A percentile compares a stretch with the other conserved stretches of the same genome.
Evolutionary conservation across 352 stramenopile species (phyloP).

Genomic region (Hyaloperonospora arabidopsidis): DNA sequence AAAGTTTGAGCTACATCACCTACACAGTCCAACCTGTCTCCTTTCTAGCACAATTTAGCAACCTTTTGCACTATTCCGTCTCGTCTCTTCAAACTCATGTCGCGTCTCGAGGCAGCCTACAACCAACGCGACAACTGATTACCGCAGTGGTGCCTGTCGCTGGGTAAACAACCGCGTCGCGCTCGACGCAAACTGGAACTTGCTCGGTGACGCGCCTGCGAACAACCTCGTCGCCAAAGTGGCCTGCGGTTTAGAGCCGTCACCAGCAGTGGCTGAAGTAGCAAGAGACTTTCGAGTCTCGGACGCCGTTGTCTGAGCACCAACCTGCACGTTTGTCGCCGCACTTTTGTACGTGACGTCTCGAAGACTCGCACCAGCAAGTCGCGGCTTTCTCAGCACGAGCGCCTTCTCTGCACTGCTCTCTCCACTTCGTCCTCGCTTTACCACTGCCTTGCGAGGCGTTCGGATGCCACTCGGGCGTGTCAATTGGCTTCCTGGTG

Average conservation of each 20-base stretch:
- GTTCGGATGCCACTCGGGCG: conserved; percentile 40
- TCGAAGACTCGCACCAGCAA: conserved; percentile 23
- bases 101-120: conserved; percentile 1
- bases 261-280: conserved; percentile 1
- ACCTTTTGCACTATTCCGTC: conserved; percentile 12
- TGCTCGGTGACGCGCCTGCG: conserved; percentile 39
- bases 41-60: conserved; percentile 10
- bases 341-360: conserved; percentile 15
- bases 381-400: conserved; percentile 42
- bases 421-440: conserved; percentile 41
- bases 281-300: conserved; percentile 13
- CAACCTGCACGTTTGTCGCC: conserved; percentile 12
- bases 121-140: conserved; percentile 15
- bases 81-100: conserved; percentile 9
- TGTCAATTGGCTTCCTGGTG: conserved; percentile 34
- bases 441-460: conserved; percentile 50
- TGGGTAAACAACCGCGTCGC: conserved; percentile 39
- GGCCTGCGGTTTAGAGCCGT: conserved; percentile 6
- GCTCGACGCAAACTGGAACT: conserved; percentile 37
- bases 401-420: conserved; percentile 47
- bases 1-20: conserved; percentile 19
- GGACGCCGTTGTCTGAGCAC: conserved; percentile 4
- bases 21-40: conserved; percentile 20
- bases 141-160: conserved; percentile 35
- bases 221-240: conserved; percentile 13